Percentiles rank a stretch among this genome's conserved stretches.
phyloP scores from a whole-genome alignment of 176 grass and related monocot species.

The Lolium rigidum region DNA sequence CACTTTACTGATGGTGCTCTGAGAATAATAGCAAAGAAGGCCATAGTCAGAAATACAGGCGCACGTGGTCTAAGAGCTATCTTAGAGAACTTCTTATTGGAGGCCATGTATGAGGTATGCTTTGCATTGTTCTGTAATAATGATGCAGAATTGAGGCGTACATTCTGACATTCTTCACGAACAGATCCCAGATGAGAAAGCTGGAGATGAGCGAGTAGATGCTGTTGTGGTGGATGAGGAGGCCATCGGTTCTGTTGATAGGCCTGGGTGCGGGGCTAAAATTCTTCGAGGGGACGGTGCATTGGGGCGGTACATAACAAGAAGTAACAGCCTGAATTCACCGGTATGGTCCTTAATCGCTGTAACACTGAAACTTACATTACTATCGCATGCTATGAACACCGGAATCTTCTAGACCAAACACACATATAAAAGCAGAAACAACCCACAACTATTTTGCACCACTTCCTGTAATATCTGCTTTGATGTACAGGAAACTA shows the following conservation, averaged over 20 bases:
- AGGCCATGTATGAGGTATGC: conserved; percentile 99
- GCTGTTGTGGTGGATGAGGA: conserved; percentile 93
- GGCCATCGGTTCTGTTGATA: conserved; percentile 68
- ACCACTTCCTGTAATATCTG: background rate
- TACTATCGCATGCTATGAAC: background rate
- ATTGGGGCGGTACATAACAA: conserved; percentile 65
- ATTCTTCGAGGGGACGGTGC: conserved; percentile 91
- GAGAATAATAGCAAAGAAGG: conserved; percentile 77
- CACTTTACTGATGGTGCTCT: conserved; percentile 81
- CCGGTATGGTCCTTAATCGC: conserved; percentile 28
- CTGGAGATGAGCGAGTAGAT: conserved; percentile 79
- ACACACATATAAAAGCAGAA: background rate
- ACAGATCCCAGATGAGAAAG: conserved; percentile 84
- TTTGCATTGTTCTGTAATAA: conserved; percentile 26
- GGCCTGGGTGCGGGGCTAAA: conserved; percentile 75
- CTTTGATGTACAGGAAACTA: conserved; percentile 49
- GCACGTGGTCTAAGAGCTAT: conserved; percentile 92
- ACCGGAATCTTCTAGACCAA: background rate
- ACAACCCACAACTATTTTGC: background rate
- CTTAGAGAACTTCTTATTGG: conserved; percentile 86
- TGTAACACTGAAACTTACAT: background rate
- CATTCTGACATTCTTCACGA: conserved; percentile 42
- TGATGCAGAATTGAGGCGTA: background rate
- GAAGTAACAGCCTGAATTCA: conserved; percentile 57
- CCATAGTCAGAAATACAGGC: conserved; percentile 79